These are phyloP conservation scores for Coemansia sp. DNA, from an alignment of 192 early-diverging fungal genomes.

Conservation along the genomic window DNA sequence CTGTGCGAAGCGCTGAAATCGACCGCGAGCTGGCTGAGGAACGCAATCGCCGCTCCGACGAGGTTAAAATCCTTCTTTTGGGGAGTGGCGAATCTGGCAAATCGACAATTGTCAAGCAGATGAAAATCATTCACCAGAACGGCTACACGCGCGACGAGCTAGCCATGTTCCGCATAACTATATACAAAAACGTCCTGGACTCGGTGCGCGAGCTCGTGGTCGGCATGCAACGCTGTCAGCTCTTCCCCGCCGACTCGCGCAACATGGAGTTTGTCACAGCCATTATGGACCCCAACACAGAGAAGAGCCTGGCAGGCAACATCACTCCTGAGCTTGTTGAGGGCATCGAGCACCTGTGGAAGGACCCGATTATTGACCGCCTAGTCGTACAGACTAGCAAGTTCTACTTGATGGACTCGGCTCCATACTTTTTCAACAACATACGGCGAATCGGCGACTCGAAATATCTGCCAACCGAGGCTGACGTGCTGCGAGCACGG, in stretches of 20 bases:
- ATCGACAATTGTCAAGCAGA: slow-evolving; percentile 95
- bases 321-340: slow-evolving; percentile 69
- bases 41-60: slow-evolving; percentile 54
- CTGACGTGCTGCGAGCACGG: slow-evolving; percentile 94
- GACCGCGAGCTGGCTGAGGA: slow-evolving; percentile 60
- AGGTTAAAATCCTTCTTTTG: slow-evolving; percentile 61
- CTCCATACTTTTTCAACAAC: slow-evolving; percentile 92
- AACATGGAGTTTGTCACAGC: slow-evolving; percentile 55
- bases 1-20: slow-evolving; percentile 58
- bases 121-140: slow-evolving; percentile 96
- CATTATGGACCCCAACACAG: slow-evolving; percentile 49
- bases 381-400: slow-evolving; percentile 74
- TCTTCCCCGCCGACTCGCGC: slow-evolving; percentile 57
- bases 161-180: slow-evolving; percentile 70
- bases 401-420: slow-evolving; percentile 91
- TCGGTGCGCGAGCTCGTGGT: slow-evolving; percentile 75
- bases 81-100: slow-evolving; percentile 94
- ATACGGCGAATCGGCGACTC: slow-evolving; percentile 80
- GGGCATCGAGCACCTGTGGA: slow-evolving; percentile 72
- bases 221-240: slow-evolving; percentile 67
- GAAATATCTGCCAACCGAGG: slow-evolving; percentile 88
- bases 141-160: slow-evolving; percentile 85
- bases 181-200: slow-evolving; percentile 87
- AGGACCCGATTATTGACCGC: slow-evolving; percentile 66
- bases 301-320: slow-evolving; percentile 60